Evolutionary conservation across 2,329 filamentous ascomycete species (phyloP), one percentile per base, ranked within the genome.

Genomic region (Paramyrothecium sp.): DNA sequence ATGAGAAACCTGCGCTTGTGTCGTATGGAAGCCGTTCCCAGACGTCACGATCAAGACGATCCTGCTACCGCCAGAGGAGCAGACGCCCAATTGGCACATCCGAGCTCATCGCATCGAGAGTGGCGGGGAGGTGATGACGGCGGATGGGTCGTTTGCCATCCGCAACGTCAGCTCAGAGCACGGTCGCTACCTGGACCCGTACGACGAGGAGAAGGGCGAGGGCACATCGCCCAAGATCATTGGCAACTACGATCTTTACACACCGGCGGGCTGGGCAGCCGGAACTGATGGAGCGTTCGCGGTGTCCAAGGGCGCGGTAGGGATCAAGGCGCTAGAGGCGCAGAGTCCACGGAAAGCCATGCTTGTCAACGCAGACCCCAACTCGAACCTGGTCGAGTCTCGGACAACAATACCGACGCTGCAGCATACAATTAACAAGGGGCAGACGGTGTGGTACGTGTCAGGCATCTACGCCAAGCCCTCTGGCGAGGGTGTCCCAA

Each of bases 71-170:
- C 84, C 89, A 0, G 73, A 75, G 1, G 78, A 81, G 38, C 72
- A 72, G 2, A 79, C 81, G 26, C 85, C 86, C 0, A 87, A 87
- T 69, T 92, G 89, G 89, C 89, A 92, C 70, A 66, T 92, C 3
- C 78, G 89, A 44, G 78, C 81, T 1, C 89, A 92, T 67, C 78
- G 77, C 21, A 81, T 91, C 62, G 75, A 78, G 19, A 83, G 85
- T 2, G 82, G 78, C 3, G 79, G 89, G 20, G 79, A 84, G 55
- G 75, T 93, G 51, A 81, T 86, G 79, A 90, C 86, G 7, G 89
- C 88, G 0, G 90, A 94, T 71, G 90, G 90, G 2, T 81, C 86
- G 0, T 93, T 92, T 69, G 89, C 90, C 2, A 87, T 92, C 38
- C 81, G 72, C 68, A 86, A 85, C 63, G 75, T 80, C 62, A 74